phyloP scores from a whole-genome alignment of 2,329 filamentous ascomycete species.

The Penicillium hesseltinei region DNA sequence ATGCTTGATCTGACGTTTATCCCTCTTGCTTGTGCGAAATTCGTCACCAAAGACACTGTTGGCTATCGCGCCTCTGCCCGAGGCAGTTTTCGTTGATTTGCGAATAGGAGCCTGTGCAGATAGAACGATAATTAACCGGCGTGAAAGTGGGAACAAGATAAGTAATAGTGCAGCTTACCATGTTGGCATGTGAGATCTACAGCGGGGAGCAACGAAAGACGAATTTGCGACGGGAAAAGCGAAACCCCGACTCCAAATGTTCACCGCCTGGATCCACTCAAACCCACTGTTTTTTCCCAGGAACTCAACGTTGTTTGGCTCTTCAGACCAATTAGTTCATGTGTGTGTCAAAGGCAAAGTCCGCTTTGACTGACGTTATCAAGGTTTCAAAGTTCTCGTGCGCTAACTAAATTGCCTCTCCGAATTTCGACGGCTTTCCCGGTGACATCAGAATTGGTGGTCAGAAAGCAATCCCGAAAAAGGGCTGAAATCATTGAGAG shows the following conservation, averaged over 20 bases:
- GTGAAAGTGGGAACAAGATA: constrained; percentile 11
- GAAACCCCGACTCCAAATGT: constrained; percentile 4
- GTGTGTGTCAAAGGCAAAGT: neutral
- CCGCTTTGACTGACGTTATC: constrained; percentile 20
- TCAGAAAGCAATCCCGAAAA: constrained; percentile 10
- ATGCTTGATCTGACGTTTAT: constrained; percentile 81
- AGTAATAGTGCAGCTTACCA: constrained; percentile 7
- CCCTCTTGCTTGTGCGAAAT: constrained; percentile 73
- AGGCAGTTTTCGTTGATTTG: constrained; percentile 16
- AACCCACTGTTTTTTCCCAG: constrained; percentile 11
- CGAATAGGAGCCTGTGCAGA: constrained; percentile 30
- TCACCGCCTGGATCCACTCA: constrained; percentile 8
- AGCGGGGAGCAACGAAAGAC: neutral
- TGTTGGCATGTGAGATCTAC: constrained; percentile 14
- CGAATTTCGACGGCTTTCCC: neutral
- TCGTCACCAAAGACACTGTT: constrained; percentile 30
- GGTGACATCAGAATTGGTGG: constrained; percentile 6
- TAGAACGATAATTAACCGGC: constrained; percentile 14
- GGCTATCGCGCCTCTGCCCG: constrained; percentile 18
- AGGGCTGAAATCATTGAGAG: constrained; percentile 13
- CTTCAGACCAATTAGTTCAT: neutral
- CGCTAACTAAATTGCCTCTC: neutral
- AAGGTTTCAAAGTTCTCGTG: neutral
- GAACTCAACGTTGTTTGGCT: constrained; percentile 19
- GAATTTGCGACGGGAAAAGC: constrained; percentile 10